phyloP scores from a whole-genome alignment of 2,329 filamentous ascomycete genomes.

The Curvularia sp. region DNA sequence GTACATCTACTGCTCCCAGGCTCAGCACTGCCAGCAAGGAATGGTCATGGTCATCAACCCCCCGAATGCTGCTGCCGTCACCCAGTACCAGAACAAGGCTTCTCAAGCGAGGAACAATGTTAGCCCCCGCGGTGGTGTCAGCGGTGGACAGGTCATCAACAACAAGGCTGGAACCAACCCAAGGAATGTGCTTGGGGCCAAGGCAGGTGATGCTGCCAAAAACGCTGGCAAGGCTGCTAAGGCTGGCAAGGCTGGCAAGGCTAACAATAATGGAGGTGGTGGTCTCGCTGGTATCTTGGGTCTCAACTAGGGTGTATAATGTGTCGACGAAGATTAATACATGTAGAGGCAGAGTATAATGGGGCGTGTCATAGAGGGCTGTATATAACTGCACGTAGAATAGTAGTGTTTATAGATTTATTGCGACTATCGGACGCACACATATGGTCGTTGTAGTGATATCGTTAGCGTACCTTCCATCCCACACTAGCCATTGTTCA shows the following conservation, averaged over 20 bases:
- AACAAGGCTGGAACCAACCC: conserved; percentile 36
- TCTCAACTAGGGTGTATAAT: not conserved
- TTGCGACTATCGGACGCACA: too few species aligned
- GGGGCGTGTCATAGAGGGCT: too few species aligned
- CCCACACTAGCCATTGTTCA: too few species aligned
- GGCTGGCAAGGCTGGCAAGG: conserved; percentile 1
- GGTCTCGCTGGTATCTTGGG: conserved; percentile 5
- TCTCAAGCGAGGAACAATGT: conserved; percentile 39
- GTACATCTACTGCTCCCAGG: conserved; percentile 79
- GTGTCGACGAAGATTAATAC: not conserved
- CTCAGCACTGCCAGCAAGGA: conserved; percentile 71
- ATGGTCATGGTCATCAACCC: conserved; percentile 78
- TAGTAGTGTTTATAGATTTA: too few species aligned
- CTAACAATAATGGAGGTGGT: not conserved
- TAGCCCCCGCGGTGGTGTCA: conserved; percentile 30
- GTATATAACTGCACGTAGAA: too few species aligned
- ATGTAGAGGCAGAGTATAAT: too few species aligned
- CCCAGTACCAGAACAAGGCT: conserved; percentile 34
- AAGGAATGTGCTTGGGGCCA: conserved; percentile 21
- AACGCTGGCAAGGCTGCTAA: not conserved
- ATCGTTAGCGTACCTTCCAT: too few species aligned
- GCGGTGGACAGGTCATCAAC: conserved; percentile 30
- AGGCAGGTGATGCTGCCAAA: conserved; percentile 18
- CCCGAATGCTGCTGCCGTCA: conserved; percentile 33
- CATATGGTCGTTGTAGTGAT: too few species aligned